A percentile compares a stretch with the other conserved stretches of the same genome.
These are phyloP conservation scores for Cytospora paraplurivora DNA, from an alignment of 2,329 filamentous ascomycete genomes.

Conservation along the genomic window DNA sequence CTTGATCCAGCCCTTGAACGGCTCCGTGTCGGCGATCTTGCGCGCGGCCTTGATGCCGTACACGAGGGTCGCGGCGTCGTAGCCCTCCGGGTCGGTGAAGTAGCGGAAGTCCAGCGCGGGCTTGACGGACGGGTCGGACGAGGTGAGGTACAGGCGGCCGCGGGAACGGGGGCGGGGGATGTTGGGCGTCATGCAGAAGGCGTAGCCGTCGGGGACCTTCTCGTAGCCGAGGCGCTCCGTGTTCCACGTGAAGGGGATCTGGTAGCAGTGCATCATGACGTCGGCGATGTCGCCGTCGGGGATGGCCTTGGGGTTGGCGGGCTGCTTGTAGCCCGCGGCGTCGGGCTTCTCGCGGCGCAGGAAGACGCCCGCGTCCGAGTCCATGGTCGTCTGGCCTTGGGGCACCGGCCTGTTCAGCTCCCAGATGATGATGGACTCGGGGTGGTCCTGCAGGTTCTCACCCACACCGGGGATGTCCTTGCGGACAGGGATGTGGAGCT, in stretches of 20 bases:
- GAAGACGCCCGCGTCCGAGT: conserved; percentile 88
- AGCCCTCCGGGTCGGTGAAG: conserved; percentile 84
- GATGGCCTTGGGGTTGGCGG: conserved; percentile 51
- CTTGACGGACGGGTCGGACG: conserved; percentile 73
- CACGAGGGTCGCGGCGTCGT: conserved; percentile 80
- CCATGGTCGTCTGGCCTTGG: conserved; percentile 82
- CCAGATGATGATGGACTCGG: conserved; percentile 66
- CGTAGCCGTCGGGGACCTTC: conserved; percentile 66
- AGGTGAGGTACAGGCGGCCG: conserved; percentile 76
- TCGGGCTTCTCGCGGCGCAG: conserved; percentile 74
- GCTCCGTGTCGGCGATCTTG: conserved; percentile 71
- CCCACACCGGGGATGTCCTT: conserved; percentile 61
- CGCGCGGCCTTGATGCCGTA: conserved; percentile 77
- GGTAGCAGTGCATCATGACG: conserved; percentile 94
- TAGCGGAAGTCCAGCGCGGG: conserved; percentile 86
- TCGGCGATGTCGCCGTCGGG: conserved; percentile 76
- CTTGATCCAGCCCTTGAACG: conserved; percentile 83
- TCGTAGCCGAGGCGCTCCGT: conserved; percentile 76
- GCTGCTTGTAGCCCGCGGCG: conserved; percentile 57
- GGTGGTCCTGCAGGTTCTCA: conserved; percentile 63
- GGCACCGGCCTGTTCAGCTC: conserved; percentile 79
- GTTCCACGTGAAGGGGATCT: conserved; percentile 90
- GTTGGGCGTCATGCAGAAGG: conserved; percentile 93
- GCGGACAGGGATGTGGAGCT: conserved; percentile 57
- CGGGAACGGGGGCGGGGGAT: conserved; percentile 81